Base-by-base conservation (phyloP, 257 asterid species). In the Agastache rugosa region DNA sequence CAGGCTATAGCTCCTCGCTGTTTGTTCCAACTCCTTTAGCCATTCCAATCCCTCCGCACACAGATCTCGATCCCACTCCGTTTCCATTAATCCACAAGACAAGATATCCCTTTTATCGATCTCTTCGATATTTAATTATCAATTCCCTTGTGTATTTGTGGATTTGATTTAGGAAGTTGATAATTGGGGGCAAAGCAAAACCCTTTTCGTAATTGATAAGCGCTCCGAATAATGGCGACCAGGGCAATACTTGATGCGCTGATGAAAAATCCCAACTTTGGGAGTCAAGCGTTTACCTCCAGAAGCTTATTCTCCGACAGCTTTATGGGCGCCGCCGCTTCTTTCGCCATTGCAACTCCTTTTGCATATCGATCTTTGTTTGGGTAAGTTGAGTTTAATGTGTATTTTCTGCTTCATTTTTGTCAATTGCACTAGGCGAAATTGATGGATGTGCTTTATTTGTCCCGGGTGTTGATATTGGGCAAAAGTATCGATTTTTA, bases 181-280 rank as follows among this genome's bases (percentile, higher is more conserved):
- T 29, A 29, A 29, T 29, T 29, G 34, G 34, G 34, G 34, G 4
- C 34, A 29, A 25, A 25, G 2, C 29, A 25, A 29, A 29, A 31
- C 37, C 37, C 37, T 31, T 31, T 4, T 31, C 6, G 37, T 31
- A 39, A 1, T 37, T 37, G 42, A 37, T 8, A 6, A 23, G 27
- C 55, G 20, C 74, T 34, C 58, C 60, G 12, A 53, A 12, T 41
- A 51, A 91, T 91, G 97, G 91, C 93, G 42, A 91, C 90, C 25
- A 67, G 83, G 44, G 85, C 89, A 34, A 12, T 89, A 31, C 63
- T 89, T 68, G 94, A 89, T 85, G 90, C 90, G 53, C 67, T 91
- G 69, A 81, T 80, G 73, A 89, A 73, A 79, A 85, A 84, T 56
- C 87, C 90, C 5, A 83, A 79, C 73, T 81, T 80, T 42, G 80